phyloP scores from a whole-genome alignment of 31 red algal genomes.

The Asparagopsis taxiformis region DNA sequence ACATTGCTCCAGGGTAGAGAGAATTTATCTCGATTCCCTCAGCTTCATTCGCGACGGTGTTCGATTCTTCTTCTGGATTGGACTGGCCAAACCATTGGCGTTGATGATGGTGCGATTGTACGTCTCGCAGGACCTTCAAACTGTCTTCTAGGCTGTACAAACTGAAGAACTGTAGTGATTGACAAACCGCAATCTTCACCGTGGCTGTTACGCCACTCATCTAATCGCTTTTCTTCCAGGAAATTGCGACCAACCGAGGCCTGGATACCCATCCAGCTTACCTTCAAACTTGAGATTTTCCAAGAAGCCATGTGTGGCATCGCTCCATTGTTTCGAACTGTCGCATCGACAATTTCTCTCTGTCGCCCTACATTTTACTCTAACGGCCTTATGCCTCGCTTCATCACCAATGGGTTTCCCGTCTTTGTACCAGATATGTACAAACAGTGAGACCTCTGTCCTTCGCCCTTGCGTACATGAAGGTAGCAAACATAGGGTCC shows the following conservation, averaged over 20 bases:
- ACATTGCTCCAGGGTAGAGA: no score
- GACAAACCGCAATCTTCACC: conserved; percentile 57
- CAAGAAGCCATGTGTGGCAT: conserved; percentile 57
- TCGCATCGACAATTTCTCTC: conserved; percentile 59
- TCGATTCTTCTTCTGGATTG: conserved; percentile 55
- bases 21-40: conserved; percentile 50
- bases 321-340: conserved; percentile 48
- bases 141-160: conserved; percentile 41
- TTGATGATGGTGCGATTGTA: background rate
- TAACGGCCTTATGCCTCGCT: conserved; percentile 57
- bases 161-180: conserved; percentile 64
- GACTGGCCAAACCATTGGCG: conserved; percentile 29
- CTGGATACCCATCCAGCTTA: conserved; percentile 56
- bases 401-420: conserved; percentile 52
- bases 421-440: conserved; percentile 63
- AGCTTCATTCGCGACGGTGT: conserved; percentile 43
- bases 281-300: conserved; percentile 71
- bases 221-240: conserved; percentile 50
- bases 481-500: conserved; percentile 68
- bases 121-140: conserved; percentile 70
- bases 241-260: conserved; percentile 70
- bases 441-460: conserved; percentile 68
- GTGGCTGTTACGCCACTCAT: conserved; percentile 56
- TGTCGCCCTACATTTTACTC: conserved; percentile 60
- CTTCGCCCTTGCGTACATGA: conserved; percentile 55